phyloP scores from a whole-genome alignment of 2,329 filamentous ascomycete species.

The Penicillium crustosum region DNA sequence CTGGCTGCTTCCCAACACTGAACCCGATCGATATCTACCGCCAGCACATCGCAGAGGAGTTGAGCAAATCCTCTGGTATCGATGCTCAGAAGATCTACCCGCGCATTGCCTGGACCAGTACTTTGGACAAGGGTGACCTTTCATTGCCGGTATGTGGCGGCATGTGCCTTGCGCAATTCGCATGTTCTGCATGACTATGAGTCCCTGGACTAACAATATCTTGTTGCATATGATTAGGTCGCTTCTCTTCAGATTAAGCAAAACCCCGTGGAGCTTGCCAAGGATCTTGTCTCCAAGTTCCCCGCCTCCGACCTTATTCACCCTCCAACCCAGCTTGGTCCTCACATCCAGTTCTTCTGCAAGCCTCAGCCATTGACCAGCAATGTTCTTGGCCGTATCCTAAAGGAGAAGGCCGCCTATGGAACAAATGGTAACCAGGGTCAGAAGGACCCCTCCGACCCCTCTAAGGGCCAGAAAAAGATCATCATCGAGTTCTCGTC shows the following conservation, averaged over 20 bases:
- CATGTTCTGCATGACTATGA: background rate
- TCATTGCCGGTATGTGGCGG: constrained; percentile 40
- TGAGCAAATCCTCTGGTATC: constrained; percentile 40
- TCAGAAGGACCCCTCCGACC: constrained; percentile 57
- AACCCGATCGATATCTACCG: constrained; percentile 51
- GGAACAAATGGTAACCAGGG: constrained; percentile 62
- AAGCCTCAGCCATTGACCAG: constrained; percentile 57
- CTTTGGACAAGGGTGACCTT: constrained; percentile 50
- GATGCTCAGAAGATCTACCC: constrained; percentile 43
- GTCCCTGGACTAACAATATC: background rate
- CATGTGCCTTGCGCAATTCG: background rate
- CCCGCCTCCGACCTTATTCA: constrained; percentile 59
- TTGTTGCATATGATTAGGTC: constrained; percentile 28
- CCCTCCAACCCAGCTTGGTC: constrained; percentile 56
- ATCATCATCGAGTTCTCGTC: constrained; percentile 66
- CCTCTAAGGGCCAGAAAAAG: constrained; percentile 57
- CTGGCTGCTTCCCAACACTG: constrained; percentile 44
- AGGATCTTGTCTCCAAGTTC: constrained; percentile 58
- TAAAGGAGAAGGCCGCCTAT: constrained; percentile 56
- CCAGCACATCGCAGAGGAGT: constrained; percentile 46
- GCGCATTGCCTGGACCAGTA: constrained; percentile 46
- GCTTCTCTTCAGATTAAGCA: constrained; percentile 53
- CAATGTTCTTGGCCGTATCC: constrained; percentile 60
- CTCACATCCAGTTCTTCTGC: constrained; percentile 67
- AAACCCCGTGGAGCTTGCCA: constrained; percentile 57